Percentiles rank a stretch among this genome's conserved stretches.
phyloP scores from a whole-genome alignment of 2,329 filamentous ascomycete genomes.

The Trichoderma sp. region DNA sequence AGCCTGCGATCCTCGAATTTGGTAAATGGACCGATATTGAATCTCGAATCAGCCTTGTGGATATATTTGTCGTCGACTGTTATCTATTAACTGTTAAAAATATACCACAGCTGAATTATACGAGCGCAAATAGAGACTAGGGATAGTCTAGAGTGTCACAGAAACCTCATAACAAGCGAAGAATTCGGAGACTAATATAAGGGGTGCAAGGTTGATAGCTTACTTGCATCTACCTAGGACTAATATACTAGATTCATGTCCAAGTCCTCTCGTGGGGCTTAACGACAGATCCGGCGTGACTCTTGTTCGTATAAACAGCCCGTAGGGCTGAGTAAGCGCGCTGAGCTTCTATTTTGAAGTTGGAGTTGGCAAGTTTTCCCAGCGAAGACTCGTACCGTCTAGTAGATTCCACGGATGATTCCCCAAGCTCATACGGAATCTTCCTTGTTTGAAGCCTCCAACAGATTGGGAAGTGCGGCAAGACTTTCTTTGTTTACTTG shows the following conservation, averaged over 20 bases:
- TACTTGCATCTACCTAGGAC: not conserved
- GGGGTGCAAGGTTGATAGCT: not conserved
- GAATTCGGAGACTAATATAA: not conserved
- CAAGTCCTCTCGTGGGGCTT: not conserved
- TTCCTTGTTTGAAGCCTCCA: not conserved
- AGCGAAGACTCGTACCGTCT: not conserved
- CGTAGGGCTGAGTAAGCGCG: constrained; percentile 1
- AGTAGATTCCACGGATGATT: not conserved
- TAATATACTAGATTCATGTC: not conserved
- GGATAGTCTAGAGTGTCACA: not conserved
- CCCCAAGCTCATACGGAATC: not conserved
- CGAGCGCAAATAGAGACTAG: not conserved
- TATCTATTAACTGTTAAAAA: not conserved
- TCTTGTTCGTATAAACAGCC: not conserved
- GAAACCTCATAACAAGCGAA: not conserved
- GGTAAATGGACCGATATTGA: not conserved
- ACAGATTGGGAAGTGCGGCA: not conserved
- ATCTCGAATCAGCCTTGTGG: not conserved
- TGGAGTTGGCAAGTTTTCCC: not conserved
- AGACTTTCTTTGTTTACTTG: not conserved
- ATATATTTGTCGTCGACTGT: not conserved
- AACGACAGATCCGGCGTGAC: not conserved
- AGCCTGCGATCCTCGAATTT: not conserved
- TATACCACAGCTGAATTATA: not conserved
- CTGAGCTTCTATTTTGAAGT: not conserved